Evolutionary conservation across 495 filamentous ascomycete species (phyloP), one percentile per base, ranked within the genome.

Genomic region (Daldinia decipiens): DNA sequence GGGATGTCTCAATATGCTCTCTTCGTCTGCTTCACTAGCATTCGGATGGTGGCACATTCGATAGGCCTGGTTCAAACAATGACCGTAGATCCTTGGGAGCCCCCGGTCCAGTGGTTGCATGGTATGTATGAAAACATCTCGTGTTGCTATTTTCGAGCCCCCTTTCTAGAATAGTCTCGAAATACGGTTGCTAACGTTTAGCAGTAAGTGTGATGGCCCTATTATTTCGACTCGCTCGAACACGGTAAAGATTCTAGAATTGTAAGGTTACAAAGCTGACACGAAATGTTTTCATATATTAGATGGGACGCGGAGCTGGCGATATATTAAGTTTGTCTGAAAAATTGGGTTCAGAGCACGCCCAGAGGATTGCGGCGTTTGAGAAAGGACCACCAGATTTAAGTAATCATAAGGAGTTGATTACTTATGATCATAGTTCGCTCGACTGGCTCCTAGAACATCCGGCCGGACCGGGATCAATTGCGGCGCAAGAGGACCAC

Each of bases 401-500:
- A 43, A 69, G 64, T 47, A 65, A 79, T 15, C 63, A 65, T 15
- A 36, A 72, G 9, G 61, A 77, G 15, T 51, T 76, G 5, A 65
- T 74, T 51, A 60, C 71, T 27, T 64, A 29, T 21, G 72, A 77
- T 26, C 62, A 76, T 47, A 76, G 76, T 17, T 51, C 51, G 4
- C 51, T 81, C 19, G 73, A 71, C 27, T 76, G 77, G 71, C 71
- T 82, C 5, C 68, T 82, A 26, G 71, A 74, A 24, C 60, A 70
- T 56, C 75, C 75, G 1, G 59, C 57, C 24, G 67, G 62, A 24
- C 57, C 72, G 0, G 62, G 19, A 19, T 70, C 74, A 40, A 65
- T 58, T 13, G 67, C 72, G 17, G 67, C 64, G 12, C 75, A 68
- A 45, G 58, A 73, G 53, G 68, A 76, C 17, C 65, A 66, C 15